Conservation (phyloP, 768 basidiomycete genomes). For the Hemileccinum impolitum region DNA sequence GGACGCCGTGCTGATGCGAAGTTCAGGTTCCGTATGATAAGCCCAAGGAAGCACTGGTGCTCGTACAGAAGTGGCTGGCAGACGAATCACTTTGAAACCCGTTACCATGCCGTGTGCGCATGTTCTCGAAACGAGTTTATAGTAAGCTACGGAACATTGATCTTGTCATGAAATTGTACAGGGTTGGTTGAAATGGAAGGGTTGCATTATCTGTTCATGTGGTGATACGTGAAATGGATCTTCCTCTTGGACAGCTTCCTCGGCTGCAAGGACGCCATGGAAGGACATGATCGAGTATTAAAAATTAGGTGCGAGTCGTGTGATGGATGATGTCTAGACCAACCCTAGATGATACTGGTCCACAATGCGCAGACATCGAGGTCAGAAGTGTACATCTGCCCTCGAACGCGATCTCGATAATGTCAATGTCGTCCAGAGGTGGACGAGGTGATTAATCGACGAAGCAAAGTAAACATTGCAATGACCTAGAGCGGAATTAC, state of each 20-base stretch:
- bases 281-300: neutral
- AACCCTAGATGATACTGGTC: neutral
- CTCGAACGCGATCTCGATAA: neutral
- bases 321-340: neutral
- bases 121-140: neutral
- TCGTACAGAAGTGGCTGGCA: conserved; percentile 46
- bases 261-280: conserved; percentile 8
- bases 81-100: conserved; percentile 9
- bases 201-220: neutral
- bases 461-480: neutral
- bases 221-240: conserved; percentile 1
- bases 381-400: neutral
- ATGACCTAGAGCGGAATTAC: conserved; percentile 2
- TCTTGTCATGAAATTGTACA: neutral
- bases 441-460: neutral
- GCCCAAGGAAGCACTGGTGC: conserved; percentile 45
- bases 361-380: conserved; percentile 10
- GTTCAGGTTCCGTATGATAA: conserved; percentile 63
- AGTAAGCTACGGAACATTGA: neutral
- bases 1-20: too few species aligned
- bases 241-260: neutral
- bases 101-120: neutral
- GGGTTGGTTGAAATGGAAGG: neutral
- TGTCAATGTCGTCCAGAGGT: neutral
- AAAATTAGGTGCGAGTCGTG: neutral